Conservation (phyloP, 176 grass and related monocot species). For the Aegilops longissima region DNA sequence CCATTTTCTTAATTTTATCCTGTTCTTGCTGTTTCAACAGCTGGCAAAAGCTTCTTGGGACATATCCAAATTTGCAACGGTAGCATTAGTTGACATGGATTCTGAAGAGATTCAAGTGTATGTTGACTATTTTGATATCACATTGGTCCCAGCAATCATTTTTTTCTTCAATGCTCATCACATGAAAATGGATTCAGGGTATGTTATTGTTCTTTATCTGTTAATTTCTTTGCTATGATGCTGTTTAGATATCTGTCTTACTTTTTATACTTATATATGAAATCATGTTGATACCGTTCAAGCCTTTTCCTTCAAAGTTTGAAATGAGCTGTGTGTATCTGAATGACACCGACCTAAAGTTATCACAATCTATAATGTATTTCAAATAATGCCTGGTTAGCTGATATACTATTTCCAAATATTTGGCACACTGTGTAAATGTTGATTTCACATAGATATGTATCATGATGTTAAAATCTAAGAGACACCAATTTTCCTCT, state of each 20-base stretch:
- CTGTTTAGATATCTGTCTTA: background rate
- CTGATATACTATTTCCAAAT: background rate
- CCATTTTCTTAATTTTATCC: background rate
- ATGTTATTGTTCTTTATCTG: background rate
- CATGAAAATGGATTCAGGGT: constrained; percentile 98
- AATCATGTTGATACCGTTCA: background rate
- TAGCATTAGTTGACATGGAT: constrained; percentile 76
- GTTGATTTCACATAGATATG: background rate
- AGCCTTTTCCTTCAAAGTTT: background rate
- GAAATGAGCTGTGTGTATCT: background rate
- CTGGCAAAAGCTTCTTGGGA: constrained; percentile 58
- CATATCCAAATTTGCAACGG: constrained; percentile 59
- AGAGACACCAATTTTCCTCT: background rate
- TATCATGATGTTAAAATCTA: background rate
- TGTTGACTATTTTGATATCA: constrained; percentile 89
- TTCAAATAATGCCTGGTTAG: background rate
- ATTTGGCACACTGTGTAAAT: background rate
- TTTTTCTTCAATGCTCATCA: constrained; percentile 99
- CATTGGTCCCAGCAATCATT: constrained; percentile 67
- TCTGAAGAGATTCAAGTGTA: constrained; percentile 82
- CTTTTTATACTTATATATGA: background rate
- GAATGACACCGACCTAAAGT: background rate
- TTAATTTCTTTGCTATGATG: constrained; percentile 10
- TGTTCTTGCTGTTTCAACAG: constrained; percentile 32
- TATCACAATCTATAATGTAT: background rate